phyloP scores from a whole-genome alignment of 257 asterid species.

The Solanum peruvianum region DNA sequence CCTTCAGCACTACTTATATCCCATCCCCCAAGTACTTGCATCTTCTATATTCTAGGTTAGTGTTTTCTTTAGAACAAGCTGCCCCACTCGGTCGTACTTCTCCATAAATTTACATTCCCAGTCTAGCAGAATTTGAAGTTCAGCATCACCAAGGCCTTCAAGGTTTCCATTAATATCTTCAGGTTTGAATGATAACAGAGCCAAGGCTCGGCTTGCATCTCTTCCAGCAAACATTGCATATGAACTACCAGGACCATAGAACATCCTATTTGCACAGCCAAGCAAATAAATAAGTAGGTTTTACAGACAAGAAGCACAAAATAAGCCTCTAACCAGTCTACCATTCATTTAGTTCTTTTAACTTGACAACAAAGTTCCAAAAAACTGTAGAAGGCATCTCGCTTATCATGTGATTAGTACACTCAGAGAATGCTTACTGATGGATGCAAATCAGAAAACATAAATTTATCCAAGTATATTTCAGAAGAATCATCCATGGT shows the following conservation, averaged over 20 bases:
- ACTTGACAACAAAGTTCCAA: background rate
- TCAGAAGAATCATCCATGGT: background rate
- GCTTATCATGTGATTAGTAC: background rate
- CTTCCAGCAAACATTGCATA: slow-evolving; percentile 87
- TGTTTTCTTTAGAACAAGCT: slow-evolving; percentile 27
- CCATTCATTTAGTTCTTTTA: background rate
- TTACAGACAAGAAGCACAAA: background rate
- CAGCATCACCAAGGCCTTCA: slow-evolving; percentile 59
- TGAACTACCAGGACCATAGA: slow-evolving; percentile 94
- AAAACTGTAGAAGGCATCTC: background rate
- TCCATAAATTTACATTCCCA: slow-evolving; percentile 92
- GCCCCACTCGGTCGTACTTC: slow-evolving; percentile 84
- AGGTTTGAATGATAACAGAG: slow-evolving; percentile 81
- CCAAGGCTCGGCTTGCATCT: slow-evolving; percentile 93
- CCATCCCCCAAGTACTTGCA: slow-evolving; percentile 9
- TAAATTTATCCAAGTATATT: background rate
- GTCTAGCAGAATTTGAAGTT: slow-evolving; percentile 66
- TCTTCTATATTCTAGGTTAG: slow-evolving; percentile 9
- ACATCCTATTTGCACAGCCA: slow-evolving; percentile 45
- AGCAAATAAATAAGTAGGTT: background rate
- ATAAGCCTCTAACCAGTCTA: background rate
- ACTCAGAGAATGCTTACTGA: background rate
- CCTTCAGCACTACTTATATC: slow-evolving; percentile 7
- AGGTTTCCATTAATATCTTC: slow-evolving; percentile 66
- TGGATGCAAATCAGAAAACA: background rate